Percentiles rank a stretch among this genome's conserved stretches.
These are phyloP conservation scores for Lasiosphaeria hispida DNA, from an alignment of 495 filamentous ascomycete species.

Conservation along the genomic window DNA sequence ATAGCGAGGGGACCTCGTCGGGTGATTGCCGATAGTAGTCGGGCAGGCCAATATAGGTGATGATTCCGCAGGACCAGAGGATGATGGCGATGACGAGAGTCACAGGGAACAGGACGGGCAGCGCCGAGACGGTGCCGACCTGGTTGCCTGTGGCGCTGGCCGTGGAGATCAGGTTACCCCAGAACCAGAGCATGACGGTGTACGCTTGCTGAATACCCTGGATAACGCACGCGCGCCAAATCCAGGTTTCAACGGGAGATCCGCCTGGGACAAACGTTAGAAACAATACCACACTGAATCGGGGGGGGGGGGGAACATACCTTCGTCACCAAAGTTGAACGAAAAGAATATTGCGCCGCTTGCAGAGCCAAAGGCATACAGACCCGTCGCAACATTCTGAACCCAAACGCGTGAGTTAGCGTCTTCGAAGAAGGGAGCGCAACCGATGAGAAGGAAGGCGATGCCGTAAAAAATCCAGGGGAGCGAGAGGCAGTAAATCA, in stretches of 20 bases:
- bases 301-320: conserved; percentile 1
- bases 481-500: conserved; percentile 41
- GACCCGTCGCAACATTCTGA: conserved; percentile 55
- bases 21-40: conserved; percentile 65
- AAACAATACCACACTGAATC: neutral
- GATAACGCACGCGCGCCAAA: conserved; percentile 59
- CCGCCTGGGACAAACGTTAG: conserved; percentile 27
- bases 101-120: conserved; percentile 43
- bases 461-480: conserved; percentile 57
- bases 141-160: conserved; percentile 3
- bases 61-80: conserved; percentile 48
- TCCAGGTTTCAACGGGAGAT: conserved; percentile 59
- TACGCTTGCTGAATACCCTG: conserved; percentile 64
- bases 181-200: conserved; percentile 59
- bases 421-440: conserved; percentile 51
- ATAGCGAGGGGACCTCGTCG: conserved; percentile 62
- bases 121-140: conserved; percentile 12
- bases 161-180: conserved; percentile 47
- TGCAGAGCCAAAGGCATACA: conserved; percentile 60
- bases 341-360: conserved; percentile 61
- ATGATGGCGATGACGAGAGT: conserved; percentile 48
- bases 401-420: conserved; percentile 46
- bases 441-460: conserved; percentile 60
- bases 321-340: conserved; percentile 64
- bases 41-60: conserved; percentile 56